Conservation (phyloP, 345 rosid genomes). For the Populus tremula region DNA sequence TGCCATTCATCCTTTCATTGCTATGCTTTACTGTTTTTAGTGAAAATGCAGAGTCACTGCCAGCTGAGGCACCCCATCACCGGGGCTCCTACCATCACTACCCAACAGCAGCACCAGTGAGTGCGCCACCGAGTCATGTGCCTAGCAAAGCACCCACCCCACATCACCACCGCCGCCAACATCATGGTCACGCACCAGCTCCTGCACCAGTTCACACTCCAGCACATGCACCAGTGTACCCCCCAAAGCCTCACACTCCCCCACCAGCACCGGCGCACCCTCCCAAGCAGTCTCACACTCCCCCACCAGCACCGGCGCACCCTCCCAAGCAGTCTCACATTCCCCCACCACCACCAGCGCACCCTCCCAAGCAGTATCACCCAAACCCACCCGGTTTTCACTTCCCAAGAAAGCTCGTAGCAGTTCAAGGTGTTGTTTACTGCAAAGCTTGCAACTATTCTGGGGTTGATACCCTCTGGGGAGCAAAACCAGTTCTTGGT, state of each 20-base stretch:
- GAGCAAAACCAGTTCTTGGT: conserved; percentile 69
- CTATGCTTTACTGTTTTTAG: conserved; percentile 37
- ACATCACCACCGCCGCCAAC: conserved; percentile 14
- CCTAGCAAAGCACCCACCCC: conserved; percentile 9
- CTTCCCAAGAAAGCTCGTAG: conserved; percentile 53
- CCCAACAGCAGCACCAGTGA: conserved; percentile 30
- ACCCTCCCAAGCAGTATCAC: too few species aligned
- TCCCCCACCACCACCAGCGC: too few species aligned
- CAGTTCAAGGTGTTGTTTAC: conserved; percentile 73
- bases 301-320: conserved; percentile 27
- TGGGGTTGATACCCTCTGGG: conserved; percentile 50
- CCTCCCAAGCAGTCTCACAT: too few species aligned
- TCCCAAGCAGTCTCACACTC: too few species aligned
- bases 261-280: conserved; percentile 28
- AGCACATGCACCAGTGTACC: conserved; percentile 25
- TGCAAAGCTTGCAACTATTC: conserved; percentile 88
- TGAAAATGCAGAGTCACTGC: conserved; percentile 19
- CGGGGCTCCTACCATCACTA: conserved; percentile 18
- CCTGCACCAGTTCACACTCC: conserved; percentile 18
- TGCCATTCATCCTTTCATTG: conserved; percentile 29
- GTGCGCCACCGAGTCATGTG: conserved; percentile 28
- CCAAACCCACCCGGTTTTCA: not conserved
- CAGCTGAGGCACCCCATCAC: conserved; percentile 23
- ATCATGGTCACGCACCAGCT: conserved; percentile 14
- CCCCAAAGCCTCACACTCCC: conserved; percentile 29